Conservation (phyloP, 2,329 filamentous ascomycete species). For the Pyrenochaeta sp. region DNA sequence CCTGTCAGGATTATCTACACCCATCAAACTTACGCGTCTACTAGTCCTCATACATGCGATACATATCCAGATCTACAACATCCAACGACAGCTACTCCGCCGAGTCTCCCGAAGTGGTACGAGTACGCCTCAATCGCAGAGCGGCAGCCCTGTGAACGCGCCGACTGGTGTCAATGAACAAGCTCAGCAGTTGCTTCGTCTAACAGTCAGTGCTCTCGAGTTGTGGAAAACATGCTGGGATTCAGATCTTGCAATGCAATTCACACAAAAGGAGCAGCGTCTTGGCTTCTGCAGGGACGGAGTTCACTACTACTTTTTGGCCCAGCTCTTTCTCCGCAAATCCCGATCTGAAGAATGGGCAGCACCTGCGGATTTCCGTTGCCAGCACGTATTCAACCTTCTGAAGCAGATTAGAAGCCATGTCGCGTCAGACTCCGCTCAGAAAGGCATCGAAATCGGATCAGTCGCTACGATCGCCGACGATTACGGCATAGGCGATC, state of each 20-base stretch:
- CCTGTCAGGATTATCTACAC: background rate
- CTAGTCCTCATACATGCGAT: slow-evolving; percentile 73
- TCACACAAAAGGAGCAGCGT: slow-evolving; percentile 67
- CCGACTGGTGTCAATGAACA: slow-evolving; percentile 56
- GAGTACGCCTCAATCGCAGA: slow-evolving; percentile 66
- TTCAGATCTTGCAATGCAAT: slow-evolving; percentile 72
- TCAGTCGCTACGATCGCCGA: slow-evolving; percentile 74
- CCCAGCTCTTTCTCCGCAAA: slow-evolving; percentile 70
- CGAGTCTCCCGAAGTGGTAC: slow-evolving; percentile 54
- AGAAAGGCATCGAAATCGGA: slow-evolving; percentile 72
- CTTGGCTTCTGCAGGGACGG: slow-evolving; percentile 76
- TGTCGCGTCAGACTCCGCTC: slow-evolving; percentile 70
- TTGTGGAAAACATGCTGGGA: slow-evolving; percentile 80
- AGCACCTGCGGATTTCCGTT: slow-evolving; percentile 66
- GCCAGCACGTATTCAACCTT: slow-evolving; percentile 67
- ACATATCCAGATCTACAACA: slow-evolving; percentile 67
- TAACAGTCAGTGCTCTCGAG: slow-evolving; percentile 64
- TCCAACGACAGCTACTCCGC: slow-evolving; percentile 55
- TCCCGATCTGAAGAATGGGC: slow-evolving; percentile 63
- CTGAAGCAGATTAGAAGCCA: slow-evolving; percentile 68
- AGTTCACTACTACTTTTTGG: slow-evolving; percentile 77
- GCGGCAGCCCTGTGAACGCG: slow-evolving; percentile 58
- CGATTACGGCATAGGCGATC: slow-evolving; percentile 68
- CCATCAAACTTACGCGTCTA: slow-evolving; percentile 13
- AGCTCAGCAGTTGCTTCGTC: slow-evolving; percentile 57